Evolutionary conservation across 1,139 yeast species (phyloP), one percentile per base, ranked within the genome.

Genomic region (Arxiozyma slooffiae): DNA sequence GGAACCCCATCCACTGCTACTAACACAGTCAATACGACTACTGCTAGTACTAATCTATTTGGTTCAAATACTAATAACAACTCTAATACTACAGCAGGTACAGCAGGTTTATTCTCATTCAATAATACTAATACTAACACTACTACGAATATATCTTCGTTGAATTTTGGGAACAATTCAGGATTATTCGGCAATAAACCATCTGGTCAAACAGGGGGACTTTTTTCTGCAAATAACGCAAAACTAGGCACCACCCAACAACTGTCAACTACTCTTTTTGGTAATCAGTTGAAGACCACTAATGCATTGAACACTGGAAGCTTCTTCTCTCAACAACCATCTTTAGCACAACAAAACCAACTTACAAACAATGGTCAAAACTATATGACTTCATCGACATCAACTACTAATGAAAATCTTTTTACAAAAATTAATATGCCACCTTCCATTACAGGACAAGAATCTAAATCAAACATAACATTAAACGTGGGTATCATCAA

Each of bases 321-420:
- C 57, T 8, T 26, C 14, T 53, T 55, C 60, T 54, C 52, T 50
- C 48, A 49, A 49, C 48, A 53, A 51, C 42, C 55, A 48, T 38
- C 18, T 11, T 20, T 18, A 21, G 11, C 20, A 21, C 48, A 34
- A 43, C 46, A 39, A 30, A 42, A 23, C 16, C 85, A 85, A 62
- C 92, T 92, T 41, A 84, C 82, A 63, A 89, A 90, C 2, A 74
- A 73, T 56, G 24, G 23, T 39, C 23, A n/a, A 3, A 24, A 42
- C 44, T 26, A 24, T n/a, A n/a, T 30, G n/a, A 41, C 23, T 4
- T 18, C 21, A 26, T 41, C 44, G 17, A 23, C 9, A 16, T 24
- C 38, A 17, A 21, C 44, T 14, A 22, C 16, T 24, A 23, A 26
- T 24, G 41, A 21, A 56, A 82, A 86, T 7, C 70, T 82, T 48